Base-by-base conservation (phyloP, 495 filamentous ascomycete species). In the Talaromyces thailandensis region DNA sequence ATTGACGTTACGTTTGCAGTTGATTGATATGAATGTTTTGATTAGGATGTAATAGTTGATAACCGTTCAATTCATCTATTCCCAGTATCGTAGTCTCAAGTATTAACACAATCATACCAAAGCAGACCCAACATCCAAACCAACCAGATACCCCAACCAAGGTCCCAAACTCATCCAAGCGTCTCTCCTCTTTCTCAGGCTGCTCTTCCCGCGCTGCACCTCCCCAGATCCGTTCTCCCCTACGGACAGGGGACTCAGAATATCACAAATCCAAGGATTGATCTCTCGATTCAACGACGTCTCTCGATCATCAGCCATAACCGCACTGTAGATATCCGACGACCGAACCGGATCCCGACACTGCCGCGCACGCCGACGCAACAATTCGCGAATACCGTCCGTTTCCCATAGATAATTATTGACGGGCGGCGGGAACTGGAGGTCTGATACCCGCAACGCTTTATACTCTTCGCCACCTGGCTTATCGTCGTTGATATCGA, bases 81-180 rank as follows among this genome's bases (percentile, higher is more conserved):
- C 8, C 16, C 35, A 29, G 6, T 0, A 43, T 37, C 11, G n/a
- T 23, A 40, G 37, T 8, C 16, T 50, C 11, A 50, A 21, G 21
- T 50, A 50, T 50, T 21, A 21, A 23, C 45, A 18, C 18, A 40
- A 40, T 40, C 35, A 40, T 4, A 40, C 16, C 35, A 40, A 4
- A n/a, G 26, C 24, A 53, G 51, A 25, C 0, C 51, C 51, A 55
- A 28, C 16, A 55, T 61, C 59, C 43, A 61, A 25, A 6, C 59
- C 59, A n/a, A 21, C 59, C 25, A 61, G 14, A 52, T 61, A 61
- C 9, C 59, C 59, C 12, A 61, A 23, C 40, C 40, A 61, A 31
- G 43, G 43, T 6, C 58, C 59, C 26, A 61, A 25, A 29, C 59
- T 52, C 59, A 61, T 32, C 59, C 59, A 61, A 31, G 59, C 59